phyloP scores from a whole-genome alignment of 2,329 filamentous ascomycete species.

The Colletotrichum eremochloae region DNA sequence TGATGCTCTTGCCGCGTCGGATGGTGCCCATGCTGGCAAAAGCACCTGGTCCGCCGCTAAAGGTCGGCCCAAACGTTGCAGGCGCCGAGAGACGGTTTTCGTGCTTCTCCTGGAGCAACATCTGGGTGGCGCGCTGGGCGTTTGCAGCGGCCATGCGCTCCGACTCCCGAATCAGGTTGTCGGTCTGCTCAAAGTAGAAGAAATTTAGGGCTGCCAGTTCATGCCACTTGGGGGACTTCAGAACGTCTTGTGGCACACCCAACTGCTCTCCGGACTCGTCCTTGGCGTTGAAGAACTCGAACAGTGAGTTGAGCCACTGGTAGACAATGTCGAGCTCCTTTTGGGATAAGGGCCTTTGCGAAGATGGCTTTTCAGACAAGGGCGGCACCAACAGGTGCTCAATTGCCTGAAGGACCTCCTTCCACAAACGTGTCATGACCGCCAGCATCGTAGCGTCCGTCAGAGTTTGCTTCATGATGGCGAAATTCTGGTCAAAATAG shows the following conservation, averaged over 20 bases:
- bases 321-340: conserved; percentile 96
- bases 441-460: conserved; percentile 97
- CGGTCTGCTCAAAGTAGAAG: conserved; percentile 96
- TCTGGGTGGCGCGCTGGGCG: conserved; percentile 79
- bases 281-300: conserved; percentile 94
- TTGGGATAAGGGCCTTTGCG: conserved; percentile 84
- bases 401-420: conserved; percentile 93
- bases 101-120: conserved; percentile 64
- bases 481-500: conserved; percentile 99
- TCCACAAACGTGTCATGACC: conserved; percentile 98
- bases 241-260: conserved; percentile 89
- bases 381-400: conserved; percentile 93
- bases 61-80: conserved; percentile 62
- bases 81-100: conserved; percentile 74
- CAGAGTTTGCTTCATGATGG: conserved; percentile 97
- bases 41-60: conserved; percentile 61
- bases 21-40: conserved; percentile 79
- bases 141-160: conserved; percentile 95
- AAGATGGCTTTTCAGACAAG: conserved; percentile 92
- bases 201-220: conserved; percentile 97
- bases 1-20: conserved; percentile 81
- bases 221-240: conserved; percentile 98
- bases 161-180: conserved; percentile 92
- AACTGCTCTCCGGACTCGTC: conserved; percentile 88
- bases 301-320: conserved; percentile 90